Evolutionary conservation across 208 protist genomes (phyloP).

Genomic region (Leishmania lainsoni): DNA sequence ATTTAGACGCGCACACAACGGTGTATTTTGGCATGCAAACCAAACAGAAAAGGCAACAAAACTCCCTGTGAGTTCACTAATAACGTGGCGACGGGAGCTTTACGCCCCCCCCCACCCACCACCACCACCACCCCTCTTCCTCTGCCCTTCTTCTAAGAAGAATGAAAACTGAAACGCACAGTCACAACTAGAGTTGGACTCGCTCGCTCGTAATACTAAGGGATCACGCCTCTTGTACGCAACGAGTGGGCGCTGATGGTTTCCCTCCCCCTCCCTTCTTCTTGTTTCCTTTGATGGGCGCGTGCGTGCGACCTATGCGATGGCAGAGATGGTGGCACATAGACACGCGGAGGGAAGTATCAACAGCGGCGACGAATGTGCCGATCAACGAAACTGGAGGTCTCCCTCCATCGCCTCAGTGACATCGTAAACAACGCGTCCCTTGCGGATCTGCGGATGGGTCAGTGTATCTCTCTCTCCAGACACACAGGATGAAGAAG

Average conservation of each 20-base stretch:
- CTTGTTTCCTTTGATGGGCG: background rate
- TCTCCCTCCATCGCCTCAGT: too few relatives aligned
- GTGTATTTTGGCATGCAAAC: background rate
- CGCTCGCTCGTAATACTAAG: background rate
- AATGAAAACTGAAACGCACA: background rate
- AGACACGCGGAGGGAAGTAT: too few relatives aligned
- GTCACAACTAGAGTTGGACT: background rate
- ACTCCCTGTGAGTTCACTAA: background rate
- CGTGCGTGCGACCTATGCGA: background rate
- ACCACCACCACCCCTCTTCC: too few relatives aligned
- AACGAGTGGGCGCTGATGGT: background rate
- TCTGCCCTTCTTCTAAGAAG: background rate
- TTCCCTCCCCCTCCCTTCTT: background rate
- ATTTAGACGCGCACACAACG: background rate
- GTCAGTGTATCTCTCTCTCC: too few relatives aligned
- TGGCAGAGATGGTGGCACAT: background rate
- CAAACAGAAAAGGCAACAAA: too few relatives aligned
- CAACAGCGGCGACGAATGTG: too few relatives aligned
- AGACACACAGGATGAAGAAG: too few relatives aligned
- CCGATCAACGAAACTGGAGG: too few relatives aligned
- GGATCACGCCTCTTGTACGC: background rate
- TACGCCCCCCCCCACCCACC: too few relatives aligned
- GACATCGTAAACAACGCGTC: too few relatives aligned
- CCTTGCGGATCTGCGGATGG: too few relatives aligned
- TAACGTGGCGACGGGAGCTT: background rate